Conservation (phyloP, 2,329 filamentous ascomycete species). For the Coniella vitis region DNA sequence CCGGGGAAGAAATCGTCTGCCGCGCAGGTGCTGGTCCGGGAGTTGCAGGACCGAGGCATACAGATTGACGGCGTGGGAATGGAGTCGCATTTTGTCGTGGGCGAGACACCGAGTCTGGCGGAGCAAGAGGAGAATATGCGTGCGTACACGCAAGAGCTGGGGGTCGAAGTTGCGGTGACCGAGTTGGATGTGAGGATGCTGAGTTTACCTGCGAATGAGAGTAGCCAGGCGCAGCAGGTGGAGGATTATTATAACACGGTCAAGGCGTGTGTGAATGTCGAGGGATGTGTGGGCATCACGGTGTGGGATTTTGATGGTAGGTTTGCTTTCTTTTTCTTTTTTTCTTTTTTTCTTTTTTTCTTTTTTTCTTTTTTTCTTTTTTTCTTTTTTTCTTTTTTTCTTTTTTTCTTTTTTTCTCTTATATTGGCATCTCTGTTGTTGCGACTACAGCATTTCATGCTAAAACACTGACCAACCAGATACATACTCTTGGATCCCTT, state of each 20-base stretch:
- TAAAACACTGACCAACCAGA: no score
- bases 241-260: slow-evolving; percentile 33
- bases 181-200: slow-evolving; percentile 53
- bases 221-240: slow-evolving; percentile 38
- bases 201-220: slow-evolving; percentile 30
- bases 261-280: slow-evolving; percentile 26
- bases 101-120: slow-evolving; percentile 37
- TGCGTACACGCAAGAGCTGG: slow-evolving; percentile 40
- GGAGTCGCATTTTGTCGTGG: slow-evolving; percentile 52
- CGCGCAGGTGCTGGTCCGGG: slow-evolving; percentile 35
- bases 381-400: no score
- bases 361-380: no score
- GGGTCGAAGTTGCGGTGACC: slow-evolving; percentile 50
- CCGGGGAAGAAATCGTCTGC: slow-evolving; percentile 38
- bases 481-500: slow-evolving; percentile 32
- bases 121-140: slow-evolving; percentile 38
- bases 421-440: no score
- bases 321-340: no score
- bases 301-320: slow-evolving; percentile 37
- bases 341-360: no score
- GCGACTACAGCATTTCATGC: no score
- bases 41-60: slow-evolving; percentile 37
- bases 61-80: slow-evolving; percentile 56
- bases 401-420: no score
- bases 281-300: slow-evolving; percentile 34